A percentile compares a stretch with the other conserved stretches of the same genome.
Conservation (phyloP, 805 yeast species). For the Spathaspora sp. region DNA sequence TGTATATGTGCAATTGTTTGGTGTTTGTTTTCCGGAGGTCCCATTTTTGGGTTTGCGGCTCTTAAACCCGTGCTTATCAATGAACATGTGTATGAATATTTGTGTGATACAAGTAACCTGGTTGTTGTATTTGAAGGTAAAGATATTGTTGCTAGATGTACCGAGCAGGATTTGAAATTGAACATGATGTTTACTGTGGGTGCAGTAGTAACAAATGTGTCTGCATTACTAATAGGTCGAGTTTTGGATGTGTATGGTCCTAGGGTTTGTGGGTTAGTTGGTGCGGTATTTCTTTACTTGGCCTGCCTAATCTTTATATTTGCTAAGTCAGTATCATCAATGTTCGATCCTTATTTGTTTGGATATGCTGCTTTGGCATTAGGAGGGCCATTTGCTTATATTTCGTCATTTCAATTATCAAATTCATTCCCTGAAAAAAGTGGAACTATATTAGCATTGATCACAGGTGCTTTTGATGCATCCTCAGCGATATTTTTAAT, state of each 20-base stretch:
- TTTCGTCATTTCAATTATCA: conserved; percentile 54
- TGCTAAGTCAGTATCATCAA: conserved; percentile 21
- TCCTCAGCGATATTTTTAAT: conserved; percentile 52
- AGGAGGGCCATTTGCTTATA: conserved; percentile 57
- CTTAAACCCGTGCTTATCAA: conserved; percentile 49
- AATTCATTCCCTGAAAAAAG: conserved; percentile 53
- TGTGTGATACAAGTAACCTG: conserved; percentile 22
- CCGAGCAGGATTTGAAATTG: conserved; percentile 50
- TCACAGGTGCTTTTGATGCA: conserved; percentile 59
- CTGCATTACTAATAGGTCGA: conserved; percentile 50
- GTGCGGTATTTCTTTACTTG: conserved; percentile 43
- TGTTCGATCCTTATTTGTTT: conserved; percentile 48
- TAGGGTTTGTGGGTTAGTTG: conserved; percentile 49
- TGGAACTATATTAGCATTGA: conserved; percentile 49
- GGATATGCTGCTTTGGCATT: conserved; percentile 53
- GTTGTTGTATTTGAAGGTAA: background rate
- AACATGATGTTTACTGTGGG: conserved; percentile 59
- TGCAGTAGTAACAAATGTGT: conserved; percentile 53
- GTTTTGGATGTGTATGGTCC: conserved; percentile 51
- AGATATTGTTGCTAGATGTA: conserved; percentile 38
- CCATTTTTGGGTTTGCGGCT: conserved; percentile 60
- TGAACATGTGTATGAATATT: conserved; percentile 44
- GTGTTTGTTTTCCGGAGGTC: conserved; percentile 57
- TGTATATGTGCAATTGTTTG: conserved; percentile 49
- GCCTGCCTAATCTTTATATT: conserved; percentile 46